phyloP scores from a whole-genome alignment of 2,329 filamentous ascomycete species.

The Ascochyta lentis region DNA sequence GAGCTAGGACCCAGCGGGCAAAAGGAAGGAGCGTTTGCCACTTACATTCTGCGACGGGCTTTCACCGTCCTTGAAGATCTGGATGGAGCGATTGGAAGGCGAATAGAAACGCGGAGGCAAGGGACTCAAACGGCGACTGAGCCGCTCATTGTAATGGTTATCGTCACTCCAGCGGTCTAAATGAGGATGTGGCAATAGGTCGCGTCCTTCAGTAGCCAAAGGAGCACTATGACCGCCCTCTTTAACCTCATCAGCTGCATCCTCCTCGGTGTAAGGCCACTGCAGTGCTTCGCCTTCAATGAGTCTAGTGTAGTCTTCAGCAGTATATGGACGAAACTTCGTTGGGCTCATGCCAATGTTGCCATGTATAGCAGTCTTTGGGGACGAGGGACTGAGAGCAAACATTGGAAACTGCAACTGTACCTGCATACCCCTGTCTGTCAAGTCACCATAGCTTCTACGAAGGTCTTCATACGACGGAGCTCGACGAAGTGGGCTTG shows the following conservation, averaged over 20 bases:
- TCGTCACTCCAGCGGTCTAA: constrained; percentile 27
- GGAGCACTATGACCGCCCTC: constrained; percentile 19
- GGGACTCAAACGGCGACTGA: constrained; percentile 10
- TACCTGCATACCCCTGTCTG: constrained; percentile 15
- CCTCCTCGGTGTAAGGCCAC: constrained; percentile 24
- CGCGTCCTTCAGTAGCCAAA: constrained; percentile 6
- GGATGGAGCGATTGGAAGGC: constrained; percentile 32
- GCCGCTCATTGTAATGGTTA: constrained; percentile 10
- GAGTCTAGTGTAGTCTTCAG: constrained; percentile 38
- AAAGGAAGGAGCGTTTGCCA: constrained; percentile 23
- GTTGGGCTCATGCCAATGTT: constrained; percentile 27
- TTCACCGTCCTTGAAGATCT: constrained; percentile 26
- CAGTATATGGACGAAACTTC: constrained; percentile 32
- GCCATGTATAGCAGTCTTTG: constrained; percentile 17
- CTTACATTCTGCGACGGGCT: constrained; percentile 45
- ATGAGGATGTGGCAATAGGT: constrained; percentile 14
- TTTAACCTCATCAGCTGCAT: constrained; percentile 12
- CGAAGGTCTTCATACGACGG: constrained; percentile 23
- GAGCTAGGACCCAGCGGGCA: constrained; percentile 12
- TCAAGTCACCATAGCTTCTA: constrained; percentile 18
- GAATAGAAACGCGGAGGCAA: constrained; percentile 42
- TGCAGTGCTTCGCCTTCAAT: constrained; percentile 30
- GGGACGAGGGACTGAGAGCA: constrained; percentile 21
- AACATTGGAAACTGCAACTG: constrained; percentile 25
- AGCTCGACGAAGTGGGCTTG: constrained; percentile 29